Evolutionary conservation across 2,329 filamentous ascomycete species (phyloP), one percentile per base, ranked within the genome.

Genomic region (Fusarium subtropicale): DNA sequence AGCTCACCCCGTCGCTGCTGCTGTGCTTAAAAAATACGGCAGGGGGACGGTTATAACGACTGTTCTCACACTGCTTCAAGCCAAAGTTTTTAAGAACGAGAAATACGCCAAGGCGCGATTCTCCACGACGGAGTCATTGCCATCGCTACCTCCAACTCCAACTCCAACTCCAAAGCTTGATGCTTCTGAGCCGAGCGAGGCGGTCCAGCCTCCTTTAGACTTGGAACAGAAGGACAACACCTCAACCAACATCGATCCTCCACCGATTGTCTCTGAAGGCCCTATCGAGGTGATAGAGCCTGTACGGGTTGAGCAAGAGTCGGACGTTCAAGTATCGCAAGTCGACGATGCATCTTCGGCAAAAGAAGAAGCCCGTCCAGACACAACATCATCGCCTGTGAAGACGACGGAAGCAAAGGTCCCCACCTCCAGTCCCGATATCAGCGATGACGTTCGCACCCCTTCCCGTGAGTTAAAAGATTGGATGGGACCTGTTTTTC

Each of bases 31-130:
- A 8, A 51, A 51, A 7, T 7, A 51, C 24, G 4, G 4, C 1
- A n/a, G 9, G 3, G 2, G 4, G 9, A 13, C 16, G 6, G 2
- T 39, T 20, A 13, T 38, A 15, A n/a, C 12, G 3, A 5, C 1
- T 6, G 2, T 51, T 28, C 24, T 18, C 7, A 7, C 2, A 2
- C 11, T 51, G 6, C 6, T 51, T 10, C 10, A 26, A 20, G 48
- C 33, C 18, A 34, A 10, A 13, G 46, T 50, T 9, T 50, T 50
- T 22, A 16, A 36, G 20, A n/a, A 16, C 5, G 31, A 36, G 22
- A n/a, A 15, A 9, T n/a, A 11, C 2, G 46, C 46, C 7, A 26
- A 36, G 1, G 26, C 8, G 15, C 31, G 31, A 13, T 50, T 50
- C 16, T 18, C 46, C 5, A n/a, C 8, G 7, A 31, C 5, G 12